Conservation (phyloP, 192 early-diverging fungal genomes). For the Thamnidium elegans region DNA sequence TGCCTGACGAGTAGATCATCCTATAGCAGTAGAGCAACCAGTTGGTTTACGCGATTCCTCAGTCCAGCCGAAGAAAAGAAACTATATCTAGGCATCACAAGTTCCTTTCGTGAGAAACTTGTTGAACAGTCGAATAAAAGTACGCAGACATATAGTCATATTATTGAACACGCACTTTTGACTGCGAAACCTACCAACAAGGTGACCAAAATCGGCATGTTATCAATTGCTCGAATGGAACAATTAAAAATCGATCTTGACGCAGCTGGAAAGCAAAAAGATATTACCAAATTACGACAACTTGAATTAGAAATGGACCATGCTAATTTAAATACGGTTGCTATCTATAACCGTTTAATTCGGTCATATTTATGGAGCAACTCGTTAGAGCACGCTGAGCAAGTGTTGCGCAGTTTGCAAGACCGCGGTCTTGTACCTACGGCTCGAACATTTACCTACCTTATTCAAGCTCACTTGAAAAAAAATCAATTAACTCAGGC, state of each 20-base stretch:
- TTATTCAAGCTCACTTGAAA: conserved; percentile 29
- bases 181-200: conserved; percentile 3
- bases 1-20: not conserved
- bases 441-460: conserved; percentile 29
- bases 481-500: conserved; percentile 3
- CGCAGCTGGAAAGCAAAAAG: conserved; percentile 9
- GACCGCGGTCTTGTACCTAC: conserved; percentile 18
- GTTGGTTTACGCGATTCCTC: conserved; percentile 32
- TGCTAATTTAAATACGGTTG: conserved; percentile 1
- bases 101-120: conserved; percentile 32
- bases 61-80: conserved; percentile 34
- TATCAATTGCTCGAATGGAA: conserved; percentile 20
- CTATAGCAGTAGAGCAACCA: not conserved
- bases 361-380: conserved; percentile 17
- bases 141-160: conserved; percentile 22
- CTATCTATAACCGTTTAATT: conserved; percentile 33
- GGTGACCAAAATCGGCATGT: not conserved
- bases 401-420: conserved; percentile 4
- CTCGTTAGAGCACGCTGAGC: conserved; percentile 10
- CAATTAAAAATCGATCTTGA: conserved; percentile 24
- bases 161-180: conserved; percentile 33
- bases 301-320: conserved; percentile 17
- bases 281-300: conserved; percentile 4
- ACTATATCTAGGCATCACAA: conserved; percentile 29
- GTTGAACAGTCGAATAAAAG: conserved; percentile 17